Conservation (phyloP, 768 basidiomycete genomes). For the Filobasidium floriforme region DNA sequence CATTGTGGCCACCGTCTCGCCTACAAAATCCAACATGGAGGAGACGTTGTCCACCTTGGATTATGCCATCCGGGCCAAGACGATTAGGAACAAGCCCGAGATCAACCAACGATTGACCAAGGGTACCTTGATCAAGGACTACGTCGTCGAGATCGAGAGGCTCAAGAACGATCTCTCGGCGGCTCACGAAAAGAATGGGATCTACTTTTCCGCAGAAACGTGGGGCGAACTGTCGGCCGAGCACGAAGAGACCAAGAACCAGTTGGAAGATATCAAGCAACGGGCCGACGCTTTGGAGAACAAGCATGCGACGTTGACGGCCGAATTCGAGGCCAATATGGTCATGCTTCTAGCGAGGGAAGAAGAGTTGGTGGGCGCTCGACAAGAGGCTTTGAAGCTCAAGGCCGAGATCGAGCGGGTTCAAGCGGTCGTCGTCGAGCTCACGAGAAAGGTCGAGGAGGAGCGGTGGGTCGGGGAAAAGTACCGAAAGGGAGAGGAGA, state of each 20-base stretch:
- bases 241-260: constrained; percentile 67
- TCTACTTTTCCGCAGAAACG: constrained; percentile 82
- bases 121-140: constrained; percentile 85
- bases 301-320: constrained; percentile 64
- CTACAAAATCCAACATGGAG: constrained; percentile 86
- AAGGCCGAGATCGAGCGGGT: constrained; percentile 46
- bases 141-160: constrained; percentile 84
- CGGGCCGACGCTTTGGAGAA: constrained; percentile 75
- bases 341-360: constrained; percentile 65
- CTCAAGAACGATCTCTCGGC: constrained; percentile 72
- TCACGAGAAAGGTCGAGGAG: constrained; percentile 60
- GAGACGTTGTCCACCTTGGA: constrained; percentile 96
- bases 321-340: constrained; percentile 88
- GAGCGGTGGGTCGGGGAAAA: constrained; percentile 71
- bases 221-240: constrained; percentile 76
- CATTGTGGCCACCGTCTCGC: constrained; percentile 92
- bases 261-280: constrained; percentile 71
- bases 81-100: constrained; percentile 90
- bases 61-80: constrained; percentile 90
- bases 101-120: constrained; percentile 90
- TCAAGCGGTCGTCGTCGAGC: constrained; percentile 52
- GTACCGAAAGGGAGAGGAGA: constrained; percentile 64
- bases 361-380: constrained; percentile 58
- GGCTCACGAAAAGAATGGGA: constrained; percentile 90
- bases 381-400: constrained; percentile 49